A percentile compares a stretch with the other conserved stretches of the same genome.
These are phyloP conservation scores for Penicillium palitans DNA, from an alignment of 2,329 filamentous ascomycete species.

Conservation along the genomic window DNA sequence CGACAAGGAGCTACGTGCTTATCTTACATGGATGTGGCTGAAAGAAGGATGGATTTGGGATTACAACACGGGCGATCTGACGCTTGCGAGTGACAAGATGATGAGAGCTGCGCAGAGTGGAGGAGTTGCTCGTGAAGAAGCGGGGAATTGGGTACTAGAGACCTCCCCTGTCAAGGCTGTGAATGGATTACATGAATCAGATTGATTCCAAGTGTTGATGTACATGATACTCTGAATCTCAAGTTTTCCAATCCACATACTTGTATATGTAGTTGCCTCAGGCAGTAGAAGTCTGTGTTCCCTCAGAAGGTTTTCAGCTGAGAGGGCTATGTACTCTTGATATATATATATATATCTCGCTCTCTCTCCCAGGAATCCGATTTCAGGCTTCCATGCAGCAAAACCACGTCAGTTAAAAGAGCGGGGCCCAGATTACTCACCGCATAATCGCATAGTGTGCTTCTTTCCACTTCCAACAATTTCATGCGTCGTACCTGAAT, in stretches of 20 bases:
- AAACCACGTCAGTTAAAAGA: conserved; percentile 25
- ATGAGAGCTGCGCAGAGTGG: conserved; percentile 41
- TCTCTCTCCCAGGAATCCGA: neutral
- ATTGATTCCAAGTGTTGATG: neutral
- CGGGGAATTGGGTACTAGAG: conserved; percentile 43
- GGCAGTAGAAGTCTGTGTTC: neutral
- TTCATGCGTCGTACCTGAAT: conserved; percentile 15
- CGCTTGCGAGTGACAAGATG: conserved; percentile 40
- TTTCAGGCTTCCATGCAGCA: conserved; percentile 34
- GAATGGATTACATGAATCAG: conserved; percentile 28
- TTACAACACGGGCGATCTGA: conserved; percentile 61
- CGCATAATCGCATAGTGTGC: conserved; percentile 14
- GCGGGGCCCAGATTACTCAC: conserved; percentile 18
- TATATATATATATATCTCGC: neutral
- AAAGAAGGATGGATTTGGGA: conserved; percentile 83
- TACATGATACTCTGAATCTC: conserved; percentile 14
- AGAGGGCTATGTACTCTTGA: neutral
- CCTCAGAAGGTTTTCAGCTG: conserved; percentile 7
- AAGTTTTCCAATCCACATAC: neutral
- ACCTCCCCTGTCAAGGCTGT: conserved; percentile 32
- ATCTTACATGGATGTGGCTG: conserved; percentile 88
- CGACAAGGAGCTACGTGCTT: conserved; percentile 89
- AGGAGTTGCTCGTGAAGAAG: conserved; percentile 45
- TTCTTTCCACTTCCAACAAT: conserved; percentile 1
- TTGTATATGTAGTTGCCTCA: neutral